Percentiles rank a stretch among this genome's conserved stretches.
Conservation (phyloP, 192 early-diverging fungal genomes). For the Podila epicladia region DNA sequence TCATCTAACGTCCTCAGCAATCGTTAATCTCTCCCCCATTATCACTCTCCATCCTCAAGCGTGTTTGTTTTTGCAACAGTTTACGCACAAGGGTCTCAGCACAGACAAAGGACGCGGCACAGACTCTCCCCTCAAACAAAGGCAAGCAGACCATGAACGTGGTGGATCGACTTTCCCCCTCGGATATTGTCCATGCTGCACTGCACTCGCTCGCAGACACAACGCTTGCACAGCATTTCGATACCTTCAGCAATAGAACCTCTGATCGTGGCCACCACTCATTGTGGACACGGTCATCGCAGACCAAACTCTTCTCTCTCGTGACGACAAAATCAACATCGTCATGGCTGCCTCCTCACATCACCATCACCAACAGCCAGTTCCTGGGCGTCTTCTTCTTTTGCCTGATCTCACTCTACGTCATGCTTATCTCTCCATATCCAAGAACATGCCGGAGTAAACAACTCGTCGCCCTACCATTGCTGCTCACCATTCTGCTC, state of each 20-base stretch:
- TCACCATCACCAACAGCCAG: background rate
- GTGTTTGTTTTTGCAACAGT: too few relatives aligned
- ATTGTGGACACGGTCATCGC: background rate
- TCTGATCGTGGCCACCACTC: background rate
- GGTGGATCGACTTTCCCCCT: too few relatives aligned
- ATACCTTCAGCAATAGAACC: background rate
- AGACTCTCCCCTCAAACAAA: too few relatives aligned
- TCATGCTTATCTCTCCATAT: slow-evolving; percentile 9
- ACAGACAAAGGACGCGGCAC: too few relatives aligned
- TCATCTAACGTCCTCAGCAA: too few relatives aligned
- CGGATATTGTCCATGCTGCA: too few relatives aligned
- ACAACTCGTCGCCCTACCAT: slow-evolving; percentile 14
- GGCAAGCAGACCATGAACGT: too few relatives aligned
- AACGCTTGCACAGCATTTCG: background rate
- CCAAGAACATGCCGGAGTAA: slow-evolving; percentile 14
- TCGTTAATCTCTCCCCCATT: too few relatives aligned
- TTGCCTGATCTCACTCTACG: slow-evolving; percentile 10
- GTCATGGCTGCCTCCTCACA: slow-evolving; percentile 1
- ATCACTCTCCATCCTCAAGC: too few relatives aligned
- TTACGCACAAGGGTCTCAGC: too few relatives aligned
- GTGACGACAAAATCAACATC: slow-evolving; percentile 1
- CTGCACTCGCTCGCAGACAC: background rate
- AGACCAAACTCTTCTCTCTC: slow-evolving; percentile 7
- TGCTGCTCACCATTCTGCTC: slow-evolving; percentile 6
- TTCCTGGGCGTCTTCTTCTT: slow-evolving; percentile 2